Evolutionary conservation across 371 early-diverging fungal genomes (phyloP), one percentile per base, ranked within the genome.

Genomic region (Umbelopsis sp.): DNA sequence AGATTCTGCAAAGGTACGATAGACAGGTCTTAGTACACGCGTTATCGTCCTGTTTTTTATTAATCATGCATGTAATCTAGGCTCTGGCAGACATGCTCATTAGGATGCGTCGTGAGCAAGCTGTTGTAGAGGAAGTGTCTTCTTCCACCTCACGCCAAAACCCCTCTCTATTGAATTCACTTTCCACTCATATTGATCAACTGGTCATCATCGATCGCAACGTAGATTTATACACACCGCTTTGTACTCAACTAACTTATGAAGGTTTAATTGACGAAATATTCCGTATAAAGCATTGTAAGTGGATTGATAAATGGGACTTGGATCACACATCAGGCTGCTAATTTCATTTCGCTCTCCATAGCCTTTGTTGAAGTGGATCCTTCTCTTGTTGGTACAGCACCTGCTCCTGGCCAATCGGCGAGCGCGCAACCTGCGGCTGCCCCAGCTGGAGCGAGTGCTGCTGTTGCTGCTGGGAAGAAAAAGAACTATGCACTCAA

Each of bases 191-290:
- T 51, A 87, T 97, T 63, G 96, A 96, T 73, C 90, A 95, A n/a
- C 74, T 96, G 45, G 87, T 97, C 38, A 88, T 98, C 25, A 82
- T 98, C 38, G 99, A 98, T 69, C 88, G 97, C 4, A 87, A 87
- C 38, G 92, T 93, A 5, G 99, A 98, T 76, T 74, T 96, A 50
- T 82, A 94, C 20, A 96, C 96, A 3, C 97, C 97, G 4, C 77
- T 98, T 50, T 91, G 95, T 73, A 97, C 96, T 0, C 95, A 95
- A 74, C 77, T 97, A 65, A 97, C 99, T 0, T 98, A 97, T 77
- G 94, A 96, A 77, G 97, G 97, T 2, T 80, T 97, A 25, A 87
- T 98, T 66, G 96, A 97, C 74, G 93, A 93, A 72, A 85, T 85
- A 7, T 89, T 88, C 67, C 88, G 88, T 3, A 91, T 94, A 63